Base-by-base conservation (phyloP, 495 filamentous ascomycete species). In the Parathielavia appendiculata region DNA sequence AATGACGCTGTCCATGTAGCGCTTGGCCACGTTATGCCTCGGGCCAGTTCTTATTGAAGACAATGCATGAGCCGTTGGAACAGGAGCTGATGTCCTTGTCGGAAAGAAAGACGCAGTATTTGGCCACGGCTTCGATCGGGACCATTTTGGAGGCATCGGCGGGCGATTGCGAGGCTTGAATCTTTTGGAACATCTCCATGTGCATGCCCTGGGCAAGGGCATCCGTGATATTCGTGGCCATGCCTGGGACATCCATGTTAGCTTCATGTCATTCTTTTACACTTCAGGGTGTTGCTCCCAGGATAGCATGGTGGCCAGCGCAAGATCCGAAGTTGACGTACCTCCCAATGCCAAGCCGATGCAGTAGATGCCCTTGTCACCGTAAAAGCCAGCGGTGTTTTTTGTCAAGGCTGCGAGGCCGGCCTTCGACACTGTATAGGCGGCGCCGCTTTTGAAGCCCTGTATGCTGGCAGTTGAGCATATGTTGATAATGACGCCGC, bases 311-410 rank as follows among this genome's bases (percentile, higher is more conserved):
- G n/a, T n/a, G n/a, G n/a, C n/a, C n/a, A n/a, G n/a, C n/a, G 26
- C 26, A 30, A 30, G 26, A 30, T 22, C 22, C 14, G 0, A 5
- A 13, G 1, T 13, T 30, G 45, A 47, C 45, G 7, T 47, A 47
- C 46, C 79, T 20, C 82, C 84, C 45, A 82, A 66, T 69, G 79
- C 68, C 52, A 86, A 66, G 0, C 79, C 81, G 39, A 85, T 76
- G 60, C 73, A 78, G 46, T 77, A 75, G 64, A 87, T 83, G 20
- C 81, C 79, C 66, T 81, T 79, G 40, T 68, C 70, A 0, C 74
- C 78, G 65, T 86, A 86, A 68, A 70, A 82, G 0, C 76, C 74
- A 2, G 83, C 83, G 32, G 82, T 86, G 66, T 77, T 85, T 68
- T 86, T 85, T 22, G 83, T 86, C 59, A 85, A 68, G 5, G 81